These are phyloP conservation scores for Castanospermum australe DNA, from an alignment of 306 rosid genomes.

Conservation along the genomic window DNA sequence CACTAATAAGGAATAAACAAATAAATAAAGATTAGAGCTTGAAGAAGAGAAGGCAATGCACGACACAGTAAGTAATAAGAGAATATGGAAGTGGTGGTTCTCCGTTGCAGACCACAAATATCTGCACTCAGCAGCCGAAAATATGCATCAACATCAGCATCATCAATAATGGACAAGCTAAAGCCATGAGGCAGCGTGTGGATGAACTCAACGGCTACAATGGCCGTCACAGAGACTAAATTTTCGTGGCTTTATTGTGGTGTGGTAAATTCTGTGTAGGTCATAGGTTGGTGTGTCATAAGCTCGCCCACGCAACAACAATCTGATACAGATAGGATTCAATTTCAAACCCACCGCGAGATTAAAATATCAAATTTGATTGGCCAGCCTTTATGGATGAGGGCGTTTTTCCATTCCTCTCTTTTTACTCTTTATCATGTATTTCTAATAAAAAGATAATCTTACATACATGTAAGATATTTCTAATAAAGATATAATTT, in stretches of 20 bases:
- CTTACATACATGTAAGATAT: too few relatives aligned
- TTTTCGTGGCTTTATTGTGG: slow-evolving; percentile 19
- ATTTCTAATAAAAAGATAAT: too few relatives aligned
- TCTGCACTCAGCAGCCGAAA: not conserved
- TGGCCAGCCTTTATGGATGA: slow-evolving; percentile 33
- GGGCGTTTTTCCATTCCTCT: slow-evolving; percentile 15
- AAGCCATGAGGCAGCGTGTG: not conserved
- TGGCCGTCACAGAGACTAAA: not conserved
- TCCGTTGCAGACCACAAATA: slow-evolving; percentile 6
- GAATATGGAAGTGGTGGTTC: slow-evolving; percentile 21
- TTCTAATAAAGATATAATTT: too few relatives aligned
- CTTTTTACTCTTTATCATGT: too few relatives aligned
- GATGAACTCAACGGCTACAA: not conserved
- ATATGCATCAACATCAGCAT: not conserved
- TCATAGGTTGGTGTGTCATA: slow-evolving; percentile 4
- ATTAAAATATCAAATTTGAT: slow-evolving; percentile 29
- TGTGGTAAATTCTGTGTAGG: not conserved
- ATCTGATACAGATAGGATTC: not conserved
- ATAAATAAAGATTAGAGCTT: not conserved
- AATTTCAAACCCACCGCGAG: not conserved
- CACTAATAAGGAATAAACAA: too few relatives aligned
- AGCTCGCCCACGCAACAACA: slow-evolving; percentile 24
- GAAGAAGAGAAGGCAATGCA: not conserved
- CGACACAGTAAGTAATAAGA: not conserved
- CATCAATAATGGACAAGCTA: not conserved